These are phyloP conservation scores for Russula olivacea DNA, from an alignment of 768 basidiomycete genomes.

Conservation along the genomic window DNA sequence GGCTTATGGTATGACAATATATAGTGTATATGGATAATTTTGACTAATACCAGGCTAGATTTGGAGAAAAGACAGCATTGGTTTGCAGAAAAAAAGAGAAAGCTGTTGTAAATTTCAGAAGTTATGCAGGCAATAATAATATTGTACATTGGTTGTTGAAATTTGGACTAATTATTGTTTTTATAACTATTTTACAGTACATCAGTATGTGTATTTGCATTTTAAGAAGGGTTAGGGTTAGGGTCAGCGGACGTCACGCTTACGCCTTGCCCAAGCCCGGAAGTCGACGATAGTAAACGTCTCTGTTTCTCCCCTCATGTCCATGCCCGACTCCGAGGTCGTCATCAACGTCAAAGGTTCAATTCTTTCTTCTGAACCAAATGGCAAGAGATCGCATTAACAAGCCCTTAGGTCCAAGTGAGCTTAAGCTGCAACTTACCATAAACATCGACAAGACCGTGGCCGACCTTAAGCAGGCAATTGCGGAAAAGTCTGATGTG, in stretches of 20 bases:
- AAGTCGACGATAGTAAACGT: not conserved
- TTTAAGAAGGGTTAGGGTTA: not conserved
- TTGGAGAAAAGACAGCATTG: constrained; percentile 54
- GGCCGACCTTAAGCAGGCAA: constrained; percentile 81
- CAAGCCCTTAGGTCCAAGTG: constrained; percentile 61
- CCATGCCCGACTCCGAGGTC: constrained; percentile 29
- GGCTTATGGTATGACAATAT: constrained; percentile 57
- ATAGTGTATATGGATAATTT: too few species aligned
- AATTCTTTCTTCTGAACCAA: not conserved
- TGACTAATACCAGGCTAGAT: constrained; percentile 35
- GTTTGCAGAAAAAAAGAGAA: constrained; percentile 34
- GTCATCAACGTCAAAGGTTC: constrained; percentile 30
- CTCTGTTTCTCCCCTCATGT: constrained; percentile 18
- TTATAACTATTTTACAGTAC: too few species aligned
- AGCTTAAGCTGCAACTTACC: constrained; percentile 85
- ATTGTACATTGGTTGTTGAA: too few species aligned
- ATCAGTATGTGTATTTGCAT: too few species aligned
- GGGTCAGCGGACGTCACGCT: constrained; percentile 12
- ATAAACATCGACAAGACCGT: constrained; percentile 83
- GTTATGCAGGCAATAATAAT: too few species aligned
- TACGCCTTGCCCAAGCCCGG: not conserved
- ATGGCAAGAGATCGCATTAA: not conserved
- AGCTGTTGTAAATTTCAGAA: not conserved
- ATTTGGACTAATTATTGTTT: too few species aligned
- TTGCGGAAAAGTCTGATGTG: constrained; percentile 81